These are phyloP conservation scores for Scedosporium minutisporum DNA, from an alignment of 2,329 filamentous ascomycete species.

Conservation along the genomic window DNA sequence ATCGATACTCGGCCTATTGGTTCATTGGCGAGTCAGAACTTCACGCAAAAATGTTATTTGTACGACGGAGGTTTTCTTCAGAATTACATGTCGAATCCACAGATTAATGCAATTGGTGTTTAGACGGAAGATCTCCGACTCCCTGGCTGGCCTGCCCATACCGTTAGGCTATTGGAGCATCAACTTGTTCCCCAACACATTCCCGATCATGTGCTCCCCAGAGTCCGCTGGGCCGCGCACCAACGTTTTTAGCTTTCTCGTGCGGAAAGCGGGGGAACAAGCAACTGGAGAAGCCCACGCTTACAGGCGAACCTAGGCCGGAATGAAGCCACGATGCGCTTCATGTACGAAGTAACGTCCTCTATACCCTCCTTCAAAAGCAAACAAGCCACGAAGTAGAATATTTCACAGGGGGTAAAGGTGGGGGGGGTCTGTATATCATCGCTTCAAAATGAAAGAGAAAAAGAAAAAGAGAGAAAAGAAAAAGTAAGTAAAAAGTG, in stretches of 20 bases:
- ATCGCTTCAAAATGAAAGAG: neutral
- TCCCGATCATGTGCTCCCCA: neutral
- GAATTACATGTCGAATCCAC: too few relatives aligned
- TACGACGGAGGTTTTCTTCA: too few relatives aligned
- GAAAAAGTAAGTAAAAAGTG: neutral
- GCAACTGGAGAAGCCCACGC: neutral
- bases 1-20: too few relatives aligned
- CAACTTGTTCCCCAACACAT: neutral
- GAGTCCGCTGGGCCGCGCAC: neutral
- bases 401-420: neutral
- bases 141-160: too few relatives aligned
- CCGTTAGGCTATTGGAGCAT: too few relatives aligned
- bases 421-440: neutral
- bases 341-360: neutral
- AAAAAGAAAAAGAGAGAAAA: neutral
- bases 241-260: neutral
- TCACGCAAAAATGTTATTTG: too few relatives aligned
- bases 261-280: neutral
- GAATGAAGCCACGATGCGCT: neutral
- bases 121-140: too few relatives aligned
- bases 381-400: neutral
- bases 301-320: neutral
- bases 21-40: too few relatives aligned
- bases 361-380: neutral
- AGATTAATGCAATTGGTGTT: too few relatives aligned